A percentile compares a stretch with the other conserved stretches of the same genome.
phyloP scores from a whole-genome alignment of 75 land plant species.

The Larix kaempferi region DNA sequence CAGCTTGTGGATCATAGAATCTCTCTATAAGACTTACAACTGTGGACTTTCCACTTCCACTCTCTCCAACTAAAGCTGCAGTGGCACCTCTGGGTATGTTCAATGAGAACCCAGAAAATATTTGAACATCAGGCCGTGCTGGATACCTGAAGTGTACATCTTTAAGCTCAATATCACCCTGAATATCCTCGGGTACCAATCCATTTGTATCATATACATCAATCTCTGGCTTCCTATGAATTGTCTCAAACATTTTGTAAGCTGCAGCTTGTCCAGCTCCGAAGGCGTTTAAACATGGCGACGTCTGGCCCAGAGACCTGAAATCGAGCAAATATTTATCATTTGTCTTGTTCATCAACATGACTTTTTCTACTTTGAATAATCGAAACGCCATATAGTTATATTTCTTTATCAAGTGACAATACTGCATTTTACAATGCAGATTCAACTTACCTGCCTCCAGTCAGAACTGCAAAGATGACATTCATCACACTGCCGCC shows the following conservation, averaged over 20 bases:
- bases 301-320: slow-evolving; percentile 82
- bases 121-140: slow-evolving; percentile 76
- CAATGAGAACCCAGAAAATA: too few relatives aligned
- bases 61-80: too few relatives aligned
- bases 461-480: slow-evolving; percentile 75
- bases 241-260: slow-evolving; percentile 89
- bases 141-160: slow-evolving; percentile 85
- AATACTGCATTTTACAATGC: not conserved
- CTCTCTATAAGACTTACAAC: slow-evolving; percentile 87
- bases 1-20: slow-evolving; percentile 92
- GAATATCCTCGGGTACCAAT: slow-evolving; percentile 40
- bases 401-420: too few relatives aligned
- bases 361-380: not conserved
- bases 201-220: slow-evolving; percentile 77
- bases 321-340: not conserved
- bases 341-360: not conserved
- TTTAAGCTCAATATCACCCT: slow-evolving; percentile 74
- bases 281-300: slow-evolving; percentile 75
- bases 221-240: slow-evolving; percentile 72
- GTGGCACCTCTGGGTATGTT: too few relatives aligned
- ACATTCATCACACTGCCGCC: slow-evolving; percentile 73
- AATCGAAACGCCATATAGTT: not conserved
- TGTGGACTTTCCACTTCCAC: too few relatives aligned
- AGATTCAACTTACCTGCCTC: slow-evolving; percentile 67
- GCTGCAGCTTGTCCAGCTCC: slow-evolving; percentile 90